Conservation (phyloP, 1,284 basidiomycete species). For the Heterobasidion occidentale region DNA sequence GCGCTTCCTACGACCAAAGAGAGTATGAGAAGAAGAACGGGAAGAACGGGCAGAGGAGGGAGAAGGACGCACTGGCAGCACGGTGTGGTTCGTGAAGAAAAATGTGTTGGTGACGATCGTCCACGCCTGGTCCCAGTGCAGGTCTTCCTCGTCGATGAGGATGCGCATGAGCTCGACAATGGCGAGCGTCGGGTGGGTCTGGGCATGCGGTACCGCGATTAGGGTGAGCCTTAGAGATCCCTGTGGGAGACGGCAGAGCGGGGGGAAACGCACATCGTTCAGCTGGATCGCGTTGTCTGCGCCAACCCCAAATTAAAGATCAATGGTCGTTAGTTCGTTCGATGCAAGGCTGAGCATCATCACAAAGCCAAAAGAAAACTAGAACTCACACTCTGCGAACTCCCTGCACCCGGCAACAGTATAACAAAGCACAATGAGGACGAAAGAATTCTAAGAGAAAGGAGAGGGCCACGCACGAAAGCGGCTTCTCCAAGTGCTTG, state of each 20-base stretch:
- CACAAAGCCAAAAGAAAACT: not conserved
- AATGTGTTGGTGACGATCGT: slow-evolving; percentile 81
- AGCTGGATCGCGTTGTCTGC: slow-evolving; percentile 82
- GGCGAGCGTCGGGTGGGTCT: slow-evolving; percentile 91
- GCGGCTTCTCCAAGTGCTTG: slow-evolving; percentile 71
- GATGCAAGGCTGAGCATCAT: not conserved
- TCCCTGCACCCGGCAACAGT: slow-evolving; percentile 21
- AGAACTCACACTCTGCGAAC: slow-evolving; percentile 67
- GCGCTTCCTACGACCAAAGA: slow-evolving; percentile 44
- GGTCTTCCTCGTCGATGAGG: slow-evolving; percentile 81
- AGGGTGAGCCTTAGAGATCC: slow-evolving; percentile 1
- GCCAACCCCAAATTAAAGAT: not conserved
- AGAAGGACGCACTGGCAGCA: slow-evolving; percentile 49
- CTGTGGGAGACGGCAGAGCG: not conserved
- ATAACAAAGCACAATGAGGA: no score
- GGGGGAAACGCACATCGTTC: slow-evolving; percentile 55
- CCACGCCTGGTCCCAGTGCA: slow-evolving; percentile 83
- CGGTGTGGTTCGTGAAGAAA: slow-evolving; percentile 92
- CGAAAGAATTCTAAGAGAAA: not conserved
- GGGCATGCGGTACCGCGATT: not conserved
- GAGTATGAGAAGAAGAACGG: not conserved
- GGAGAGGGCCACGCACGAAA: slow-evolving; percentile 24
- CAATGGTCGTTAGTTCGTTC: not conserved
- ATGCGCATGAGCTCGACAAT: slow-evolving; percentile 94
- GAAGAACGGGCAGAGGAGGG: not conserved